These are phyloP conservation scores for Trichoderma hamatum DNA, from an alignment of 2,329 filamentous ascomycete species.

Conservation along the genomic window DNA sequence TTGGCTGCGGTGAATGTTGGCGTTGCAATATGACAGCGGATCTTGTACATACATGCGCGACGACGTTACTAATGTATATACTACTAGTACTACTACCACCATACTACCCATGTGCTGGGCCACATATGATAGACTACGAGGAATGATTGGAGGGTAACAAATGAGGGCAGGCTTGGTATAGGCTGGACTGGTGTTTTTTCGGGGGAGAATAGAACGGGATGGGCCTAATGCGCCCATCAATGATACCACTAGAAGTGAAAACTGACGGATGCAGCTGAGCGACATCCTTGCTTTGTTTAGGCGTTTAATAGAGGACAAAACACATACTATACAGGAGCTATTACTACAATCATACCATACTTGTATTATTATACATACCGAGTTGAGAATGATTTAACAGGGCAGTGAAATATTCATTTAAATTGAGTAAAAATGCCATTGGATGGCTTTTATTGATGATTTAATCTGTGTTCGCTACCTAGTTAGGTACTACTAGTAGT, in stretches of 20 bases:
- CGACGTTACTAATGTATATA: slow-evolving; percentile 27
- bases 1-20: slow-evolving; percentile 34
- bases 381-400: neutral
- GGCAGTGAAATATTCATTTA: neutral
- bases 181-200: neutral
- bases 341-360: neutral
- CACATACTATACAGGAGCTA: neutral
- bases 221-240: slow-evolving; percentile 6
- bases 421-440: neutral
- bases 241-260: slow-evolving; percentile 19
- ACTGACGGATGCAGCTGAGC: slow-evolving; percentile 21
- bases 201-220: neutral
- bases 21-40: slow-evolving; percentile 36
- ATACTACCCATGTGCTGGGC: slow-evolving; percentile 24
- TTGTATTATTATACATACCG: neutral
- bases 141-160: slow-evolving; percentile 16
- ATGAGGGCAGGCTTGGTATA: slow-evolving; percentile 21
- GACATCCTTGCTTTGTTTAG: neutral
- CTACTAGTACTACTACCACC: neutral
- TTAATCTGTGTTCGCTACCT: no score
- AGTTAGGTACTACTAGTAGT: no score
- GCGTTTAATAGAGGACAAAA: neutral
- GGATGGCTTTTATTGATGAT: neutral
- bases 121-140: slow-evolving; percentile 25
- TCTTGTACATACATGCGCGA: slow-evolving; percentile 17